phyloP scores from a whole-genome alignment of 2,329 filamentous ascomycete genomes.

The Drechslerella dactyloides region DNA sequence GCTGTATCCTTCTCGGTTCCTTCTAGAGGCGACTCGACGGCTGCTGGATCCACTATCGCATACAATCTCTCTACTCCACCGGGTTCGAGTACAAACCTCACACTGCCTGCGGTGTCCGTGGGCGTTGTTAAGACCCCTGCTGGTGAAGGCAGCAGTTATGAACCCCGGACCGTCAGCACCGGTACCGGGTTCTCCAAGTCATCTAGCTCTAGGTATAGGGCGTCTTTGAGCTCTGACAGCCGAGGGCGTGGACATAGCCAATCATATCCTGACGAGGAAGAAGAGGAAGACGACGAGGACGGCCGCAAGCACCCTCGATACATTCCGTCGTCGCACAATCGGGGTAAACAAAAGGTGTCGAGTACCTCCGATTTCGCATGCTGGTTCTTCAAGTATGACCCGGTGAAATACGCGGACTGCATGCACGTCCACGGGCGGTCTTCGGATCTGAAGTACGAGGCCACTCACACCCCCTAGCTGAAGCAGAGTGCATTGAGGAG shows the following conservation, averaged over 20 bases:
- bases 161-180: conserved; percentile 2
- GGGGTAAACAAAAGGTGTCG: conserved; percentile 12
- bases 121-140: conserved; percentile 20
- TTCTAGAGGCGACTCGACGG: not conserved
- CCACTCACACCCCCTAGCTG: not conserved
- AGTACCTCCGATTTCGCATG: conserved; percentile 32
- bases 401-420: conserved; percentile 40
- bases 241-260: not conserved
- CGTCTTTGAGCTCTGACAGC: conserved; percentile 6
- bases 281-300: conserved; percentile 25
- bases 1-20: conserved; percentile 9
- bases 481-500: not conserved
- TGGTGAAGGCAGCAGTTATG: conserved; percentile 9
- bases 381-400: conserved; percentile 48
- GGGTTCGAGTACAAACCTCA: conserved; percentile 7
- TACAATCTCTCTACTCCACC: conserved; percentile 17
- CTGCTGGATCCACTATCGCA: conserved; percentile 1
- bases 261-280: conserved; percentile 1
- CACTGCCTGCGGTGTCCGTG: not conserved
- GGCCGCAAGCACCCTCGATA: conserved; percentile 22
- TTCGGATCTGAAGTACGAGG: conserved; percentile 41
- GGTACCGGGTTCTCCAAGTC: conserved; percentile 10
- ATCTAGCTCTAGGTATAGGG: conserved; percentile 10
- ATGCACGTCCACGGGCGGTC: conserved; percentile 45
- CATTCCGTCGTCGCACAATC: conserved; percentile 22